These are phyloP conservation scores for Piper betle DNA, from an alignment of 164 flowering plant genomes.

Conservation along the genomic window DNA sequence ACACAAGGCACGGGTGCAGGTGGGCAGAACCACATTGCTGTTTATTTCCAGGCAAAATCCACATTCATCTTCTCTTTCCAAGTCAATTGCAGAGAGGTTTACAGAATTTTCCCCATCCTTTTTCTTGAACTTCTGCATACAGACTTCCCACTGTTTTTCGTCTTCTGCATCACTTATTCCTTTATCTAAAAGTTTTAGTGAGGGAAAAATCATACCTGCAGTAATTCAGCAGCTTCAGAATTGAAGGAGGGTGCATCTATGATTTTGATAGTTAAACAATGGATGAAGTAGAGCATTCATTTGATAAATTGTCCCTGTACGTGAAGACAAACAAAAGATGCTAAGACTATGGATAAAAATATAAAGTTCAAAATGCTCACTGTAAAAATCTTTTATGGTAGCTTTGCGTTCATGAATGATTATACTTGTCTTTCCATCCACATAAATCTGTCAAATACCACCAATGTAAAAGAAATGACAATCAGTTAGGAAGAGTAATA, in stretches of 20 bases:
- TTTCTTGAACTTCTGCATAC: slow-evolving; percentile 40
- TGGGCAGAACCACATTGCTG: slow-evolving; percentile 67
- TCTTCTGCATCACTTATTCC: slow-evolving; percentile 86
- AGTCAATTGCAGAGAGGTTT: slow-evolving; percentile 51
- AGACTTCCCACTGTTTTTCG: slow-evolving; percentile 59
- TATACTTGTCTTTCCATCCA: slow-evolving; percentile 82
- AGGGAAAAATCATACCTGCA: slow-evolving; percentile 79
- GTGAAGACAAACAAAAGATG: neutral
- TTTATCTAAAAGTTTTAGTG: slow-evolving; percentile 69
- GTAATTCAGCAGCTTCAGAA: neutral
- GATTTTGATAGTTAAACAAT: neutral
- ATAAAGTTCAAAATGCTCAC: slow-evolving; percentile 18
- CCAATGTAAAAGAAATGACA: slow-evolving; percentile 3
- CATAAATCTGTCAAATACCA: slow-evolving; percentile 43
- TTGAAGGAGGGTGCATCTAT: neutral
- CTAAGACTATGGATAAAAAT: neutral
- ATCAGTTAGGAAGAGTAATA: neutral
- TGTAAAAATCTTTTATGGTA: slow-evolving; percentile 72
- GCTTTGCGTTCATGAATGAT: slow-evolving; percentile 78
- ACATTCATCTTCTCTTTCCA: slow-evolving; percentile 85
- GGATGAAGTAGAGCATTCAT: neutral
- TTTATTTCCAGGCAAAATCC: slow-evolving; percentile 85
- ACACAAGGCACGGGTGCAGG: slow-evolving; percentile 70
- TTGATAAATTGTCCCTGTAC: too few relatives aligned
- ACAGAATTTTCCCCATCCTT: slow-evolving; percentile 41